These are phyloP conservation scores for Russula virescens DNA, from an alignment of 768 basidiomycete species.

Conservation along the genomic window DNA sequence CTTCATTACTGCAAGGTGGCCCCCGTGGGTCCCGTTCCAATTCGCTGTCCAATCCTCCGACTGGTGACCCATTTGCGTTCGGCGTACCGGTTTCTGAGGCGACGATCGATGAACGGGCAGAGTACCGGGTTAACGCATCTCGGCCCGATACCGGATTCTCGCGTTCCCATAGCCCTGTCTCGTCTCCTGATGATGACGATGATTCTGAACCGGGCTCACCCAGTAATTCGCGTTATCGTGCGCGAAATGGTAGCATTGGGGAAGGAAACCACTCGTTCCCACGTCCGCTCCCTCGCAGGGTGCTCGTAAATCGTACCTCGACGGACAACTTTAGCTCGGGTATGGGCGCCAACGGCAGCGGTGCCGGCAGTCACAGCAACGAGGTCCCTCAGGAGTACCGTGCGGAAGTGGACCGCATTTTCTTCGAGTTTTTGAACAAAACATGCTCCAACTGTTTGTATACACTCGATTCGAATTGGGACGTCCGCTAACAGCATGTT, in stretches of 20 bases:
- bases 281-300: slow-evolving; percentile 10
- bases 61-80: slow-evolving; percentile 30
- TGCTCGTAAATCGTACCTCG: slow-evolving; percentile 25
- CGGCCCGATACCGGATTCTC: slow-evolving; percentile 27
- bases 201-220: slow-evolving; percentile 30
- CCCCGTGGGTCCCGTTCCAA: slow-evolving; percentile 31
- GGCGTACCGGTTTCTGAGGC: slow-evolving; percentile 25
- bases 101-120: slow-evolving; percentile 27
- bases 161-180: slow-evolving; percentile 25
- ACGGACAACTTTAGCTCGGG: slow-evolving; percentile 26
- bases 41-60: slow-evolving; percentile 29
- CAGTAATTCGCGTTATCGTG: slow-evolving; percentile 24
- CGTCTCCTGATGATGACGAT: slow-evolving; percentile 33
- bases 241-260: slow-evolving; percentile 18
- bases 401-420: slow-evolving; percentile 80
- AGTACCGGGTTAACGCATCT: slow-evolving; percentile 23
- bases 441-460: slow-evolving; percentile 87
- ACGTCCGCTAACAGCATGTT: slow-evolving; percentile 22
- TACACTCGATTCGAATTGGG: slow-evolving; percentile 9
- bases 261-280: slow-evolving; percentile 12
- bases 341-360: slow-evolving; percentile 23
- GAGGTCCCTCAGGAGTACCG: slow-evolving; percentile 80
- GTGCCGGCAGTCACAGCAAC: slow-evolving; percentile 36
- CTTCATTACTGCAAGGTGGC: slow-evolving; percentile 18
- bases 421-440: slow-evolving; percentile 81